Percentiles rank a stretch among this genome's conserved stretches.
Conservation (phyloP, 306 rosid genomes). For the Rubus parviflorus region DNA sequence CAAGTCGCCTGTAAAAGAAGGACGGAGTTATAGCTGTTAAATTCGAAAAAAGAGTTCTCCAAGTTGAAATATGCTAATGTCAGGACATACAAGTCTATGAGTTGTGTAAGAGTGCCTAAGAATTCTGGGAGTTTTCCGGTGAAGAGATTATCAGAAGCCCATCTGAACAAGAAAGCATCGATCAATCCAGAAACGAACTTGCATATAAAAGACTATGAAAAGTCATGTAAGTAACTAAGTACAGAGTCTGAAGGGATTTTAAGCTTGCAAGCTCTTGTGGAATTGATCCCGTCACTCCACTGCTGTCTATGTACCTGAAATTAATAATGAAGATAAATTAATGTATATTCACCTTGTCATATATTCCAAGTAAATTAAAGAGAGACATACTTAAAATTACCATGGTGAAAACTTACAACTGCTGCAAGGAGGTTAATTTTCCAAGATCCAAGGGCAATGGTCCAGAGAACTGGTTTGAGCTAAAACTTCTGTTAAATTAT, state of each 20-base stretch:
- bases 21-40: not conserved
- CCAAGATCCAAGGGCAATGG: slow-evolving; percentile 31
- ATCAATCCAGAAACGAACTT: not conserved
- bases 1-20: slow-evolving; percentile 33
- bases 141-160: slow-evolving; percentile 48
- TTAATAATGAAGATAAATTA: not conserved
- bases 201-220: not conserved
- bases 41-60: not conserved
- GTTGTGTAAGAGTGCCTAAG: slow-evolving; percentile 33
- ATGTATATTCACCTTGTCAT: not conserved
- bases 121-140: slow-evolving; percentile 42
- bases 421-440: slow-evolving; percentile 27
- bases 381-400: not conserved
- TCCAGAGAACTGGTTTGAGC: slow-evolving; percentile 37
- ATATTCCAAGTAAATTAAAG: not conserved
- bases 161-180: slow-evolving; percentile 21
- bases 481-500: slow-evolving; percentile 31
- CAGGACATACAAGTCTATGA: slow-evolving; percentile 34
- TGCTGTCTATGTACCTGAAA: slow-evolving; percentile 46
- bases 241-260: slow-evolving; percentile 33
- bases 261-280: slow-evolving; percentile 41
- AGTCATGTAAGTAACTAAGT: slow-evolving; percentile 5
- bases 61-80: not conserved
- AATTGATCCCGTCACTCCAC: slow-evolving; percentile 42
- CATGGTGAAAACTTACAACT: slow-evolving; percentile 26